These are phyloP conservation scores for Entomortierella chlamydospora DNA, from an alignment of 192 early-diverging fungal species.

Conservation along the genomic window DNA sequence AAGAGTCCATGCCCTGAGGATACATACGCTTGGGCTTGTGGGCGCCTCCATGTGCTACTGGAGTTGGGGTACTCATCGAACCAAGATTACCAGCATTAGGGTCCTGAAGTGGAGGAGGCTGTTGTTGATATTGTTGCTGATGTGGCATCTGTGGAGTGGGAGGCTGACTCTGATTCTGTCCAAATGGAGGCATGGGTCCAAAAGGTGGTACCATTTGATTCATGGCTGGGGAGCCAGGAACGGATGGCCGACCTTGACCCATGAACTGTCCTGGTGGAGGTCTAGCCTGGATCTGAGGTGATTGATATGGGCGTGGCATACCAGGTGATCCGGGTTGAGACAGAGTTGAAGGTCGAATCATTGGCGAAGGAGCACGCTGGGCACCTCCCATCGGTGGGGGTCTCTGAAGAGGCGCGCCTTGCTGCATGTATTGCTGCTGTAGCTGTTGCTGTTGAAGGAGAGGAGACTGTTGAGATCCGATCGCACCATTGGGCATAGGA, in stretches of 20 bases:
- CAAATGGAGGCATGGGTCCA: conserved; percentile 11
- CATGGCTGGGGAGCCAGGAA: conserved; percentile 36
- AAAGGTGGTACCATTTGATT: conserved; percentile 36
- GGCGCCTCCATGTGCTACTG: conserved; percentile 11
- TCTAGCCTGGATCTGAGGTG: conserved; percentile 46
- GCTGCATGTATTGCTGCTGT: conserved; percentile 1
- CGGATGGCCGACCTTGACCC: conserved; percentile 13
- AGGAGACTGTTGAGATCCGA: conserved; percentile 15
- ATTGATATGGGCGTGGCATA: conserved; percentile 41
- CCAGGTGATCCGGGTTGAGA: conserved; percentile 47
- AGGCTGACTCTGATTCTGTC: conserved; percentile 34
- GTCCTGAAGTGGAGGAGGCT: conserved; percentile 15
- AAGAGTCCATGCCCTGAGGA: conserved; percentile 62
- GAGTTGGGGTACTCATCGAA: conserved; percentile 21
- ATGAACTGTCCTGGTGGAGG: conserved; percentile 23
- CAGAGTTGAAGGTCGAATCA: conserved; percentile 48
- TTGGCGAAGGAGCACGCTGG: conserved; percentile 44
- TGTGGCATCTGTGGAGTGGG: conserved; percentile 35
- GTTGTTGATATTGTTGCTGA: conserved; percentile 19
- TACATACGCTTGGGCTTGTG: conserved; percentile 65
- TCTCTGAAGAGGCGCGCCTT: conserved; percentile 31
- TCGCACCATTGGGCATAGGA: conserved; percentile 18
- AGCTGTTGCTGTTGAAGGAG: not conserved
- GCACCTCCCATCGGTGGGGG: conserved; percentile 36
- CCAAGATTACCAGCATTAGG: conserved; percentile 5